These are phyloP conservation scores for Saccharomyces cerevisiae DNA, from an alignment of 805 yeast species.

Conservation along the genomic window DNA sequence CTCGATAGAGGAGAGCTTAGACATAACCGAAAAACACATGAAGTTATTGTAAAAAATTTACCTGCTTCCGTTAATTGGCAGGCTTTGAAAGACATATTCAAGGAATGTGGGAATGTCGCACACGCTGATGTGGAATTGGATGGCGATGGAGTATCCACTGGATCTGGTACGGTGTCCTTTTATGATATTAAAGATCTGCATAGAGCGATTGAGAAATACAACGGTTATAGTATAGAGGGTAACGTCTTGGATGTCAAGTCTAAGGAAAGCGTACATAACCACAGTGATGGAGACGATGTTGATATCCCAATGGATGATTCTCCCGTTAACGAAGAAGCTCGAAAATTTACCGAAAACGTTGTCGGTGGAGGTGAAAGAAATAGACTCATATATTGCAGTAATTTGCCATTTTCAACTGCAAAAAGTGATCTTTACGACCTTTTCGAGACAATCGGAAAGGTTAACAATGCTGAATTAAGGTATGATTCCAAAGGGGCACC, in stretches of 20 bases:
- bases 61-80: conserved; percentile 83
- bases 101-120: conserved; percentile 64
- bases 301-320: neutral
- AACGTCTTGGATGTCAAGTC: conserved; percentile 7
- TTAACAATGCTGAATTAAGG: conserved; percentile 69
- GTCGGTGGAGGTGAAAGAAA: conserved; percentile 53
- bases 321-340: conserved; percentile 2
- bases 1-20: neutral
- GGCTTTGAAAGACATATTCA: conserved; percentile 75
- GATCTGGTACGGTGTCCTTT: conserved; percentile 74
- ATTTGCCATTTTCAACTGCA: conserved; percentile 86
- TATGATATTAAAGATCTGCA: conserved; percentile 58
- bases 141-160: conserved; percentile 61
- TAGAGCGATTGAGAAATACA: conserved; percentile 59
- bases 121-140: conserved; percentile 73
- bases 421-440: conserved; percentile 76
- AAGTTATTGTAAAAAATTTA: conserved; percentile 70
- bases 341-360: conserved; percentile 62
- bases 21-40: conserved; percentile 27
- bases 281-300: neutral
- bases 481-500: conserved; percentile 54
- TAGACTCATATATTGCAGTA: conserved; percentile 56
- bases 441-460: conserved; percentile 75
- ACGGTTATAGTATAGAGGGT: conserved; percentile 46
- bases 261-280: conserved; percentile 3